phyloP scores from a whole-genome alignment of 768 basidiomycete species.

The Mycena vitilis region DNA sequence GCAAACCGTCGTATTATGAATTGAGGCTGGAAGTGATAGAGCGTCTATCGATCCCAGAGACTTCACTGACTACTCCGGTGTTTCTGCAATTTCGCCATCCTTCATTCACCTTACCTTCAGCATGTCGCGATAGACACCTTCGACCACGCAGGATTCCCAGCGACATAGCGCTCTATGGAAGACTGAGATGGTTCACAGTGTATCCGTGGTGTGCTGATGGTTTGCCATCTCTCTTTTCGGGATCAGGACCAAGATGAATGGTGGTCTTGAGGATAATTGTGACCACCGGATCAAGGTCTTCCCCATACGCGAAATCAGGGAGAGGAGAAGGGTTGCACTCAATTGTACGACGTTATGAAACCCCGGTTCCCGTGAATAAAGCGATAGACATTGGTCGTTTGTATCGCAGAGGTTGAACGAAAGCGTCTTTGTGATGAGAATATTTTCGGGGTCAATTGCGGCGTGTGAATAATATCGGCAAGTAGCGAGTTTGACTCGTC shows the following conservation, averaged over 20 bases:
- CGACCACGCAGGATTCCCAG: conserved; percentile 53
- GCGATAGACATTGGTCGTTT: no score
- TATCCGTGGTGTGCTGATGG: conserved; percentile 60
- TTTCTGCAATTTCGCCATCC: conserved; percentile 21
- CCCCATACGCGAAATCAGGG: conserved; percentile 53
- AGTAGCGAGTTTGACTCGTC: conserved; percentile 11
- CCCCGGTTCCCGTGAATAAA: no score
- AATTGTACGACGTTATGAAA: not conserved
- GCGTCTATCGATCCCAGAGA: no score
- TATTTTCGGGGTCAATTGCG: not conserved
- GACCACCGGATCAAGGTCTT: conserved; percentile 42
- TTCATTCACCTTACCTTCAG: not conserved
- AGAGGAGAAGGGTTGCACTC: not conserved
- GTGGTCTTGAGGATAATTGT: no score
- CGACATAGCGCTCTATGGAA: conserved; percentile 61
- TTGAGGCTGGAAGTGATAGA: no score
- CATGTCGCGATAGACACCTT: conserved; percentile 8
- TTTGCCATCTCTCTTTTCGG: conserved; percentile 59
- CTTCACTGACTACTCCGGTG: not conserved
- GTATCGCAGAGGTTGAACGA: no score
- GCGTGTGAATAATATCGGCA: conserved; percentile 16
- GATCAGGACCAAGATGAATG: conserved; percentile 65
- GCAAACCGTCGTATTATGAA: no score
- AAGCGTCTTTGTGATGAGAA: no score
- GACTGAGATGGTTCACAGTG: conserved; percentile 52